Percentiles rank a stretch among this genome's conserved stretches.
These are phyloP conservation scores for Aegilops tauschii DNA, from an alignment of 176 grass and related monocot species.

Conservation along the genomic window DNA sequence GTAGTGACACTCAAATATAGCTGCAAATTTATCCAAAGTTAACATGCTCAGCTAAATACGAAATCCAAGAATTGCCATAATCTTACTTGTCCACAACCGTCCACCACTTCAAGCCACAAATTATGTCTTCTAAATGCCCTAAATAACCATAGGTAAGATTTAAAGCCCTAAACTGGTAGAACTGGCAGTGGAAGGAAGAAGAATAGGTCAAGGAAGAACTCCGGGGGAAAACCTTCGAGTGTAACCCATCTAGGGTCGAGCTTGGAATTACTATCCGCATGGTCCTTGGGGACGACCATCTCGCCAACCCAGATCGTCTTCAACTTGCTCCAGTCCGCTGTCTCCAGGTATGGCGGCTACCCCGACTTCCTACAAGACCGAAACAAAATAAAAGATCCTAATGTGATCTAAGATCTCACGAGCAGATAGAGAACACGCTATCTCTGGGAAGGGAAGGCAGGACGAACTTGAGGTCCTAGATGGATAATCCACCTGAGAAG, in stretches of 20 bases:
- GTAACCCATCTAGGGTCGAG: constrained; percentile 67
- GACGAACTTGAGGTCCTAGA: constrained; percentile 38
- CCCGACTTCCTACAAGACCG: constrained; percentile 54
- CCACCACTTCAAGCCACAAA: background rate
- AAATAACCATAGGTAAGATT: background rate
- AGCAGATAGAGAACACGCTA: too few species aligned
- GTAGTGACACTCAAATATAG: background rate
- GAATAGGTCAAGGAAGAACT: background rate
- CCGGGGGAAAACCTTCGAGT: constrained; percentile 54
- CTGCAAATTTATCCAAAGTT: background rate
- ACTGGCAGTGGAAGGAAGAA: background rate
- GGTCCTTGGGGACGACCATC: constrained; percentile 76
- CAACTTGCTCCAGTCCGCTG: constrained; percentile 74
- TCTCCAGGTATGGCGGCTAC: constrained; percentile 68
- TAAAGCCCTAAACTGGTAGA: background rate
- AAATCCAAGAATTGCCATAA: background rate
- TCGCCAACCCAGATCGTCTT: constrained; percentile 88
- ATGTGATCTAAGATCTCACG: background rate
- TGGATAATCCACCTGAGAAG: constrained; percentile 72
- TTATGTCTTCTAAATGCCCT: background rate
- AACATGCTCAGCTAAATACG: too few species aligned
- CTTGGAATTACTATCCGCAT: constrained; percentile 91
- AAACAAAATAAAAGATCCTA: constrained; percentile 4
- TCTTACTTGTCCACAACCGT: background rate
- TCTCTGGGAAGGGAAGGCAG: too few species aligned